These are phyloP conservation scores for Diaporthe sp. DNA, from an alignment of 2,329 filamentous ascomycete species.

Conservation along the genomic window DNA sequence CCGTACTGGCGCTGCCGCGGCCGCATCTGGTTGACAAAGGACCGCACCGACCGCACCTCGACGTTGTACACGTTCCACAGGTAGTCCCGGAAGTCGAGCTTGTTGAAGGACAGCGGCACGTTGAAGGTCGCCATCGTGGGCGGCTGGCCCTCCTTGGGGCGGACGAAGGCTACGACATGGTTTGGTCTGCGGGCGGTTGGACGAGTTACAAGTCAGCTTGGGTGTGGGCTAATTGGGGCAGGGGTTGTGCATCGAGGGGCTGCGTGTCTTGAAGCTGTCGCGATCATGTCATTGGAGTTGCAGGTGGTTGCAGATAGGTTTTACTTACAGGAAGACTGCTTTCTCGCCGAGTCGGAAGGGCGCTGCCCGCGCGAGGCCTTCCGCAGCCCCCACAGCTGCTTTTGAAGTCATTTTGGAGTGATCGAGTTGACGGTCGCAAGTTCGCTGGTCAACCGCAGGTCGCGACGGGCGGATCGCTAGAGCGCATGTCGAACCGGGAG, in stretches of 20 bases:
- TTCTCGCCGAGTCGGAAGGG: slow-evolving; percentile 66
- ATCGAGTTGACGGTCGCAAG: slow-evolving; percentile 1
- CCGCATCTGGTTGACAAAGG: slow-evolving; percentile 80
- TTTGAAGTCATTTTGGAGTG: slow-evolving; percentile 34
- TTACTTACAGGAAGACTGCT: slow-evolving; percentile 68
- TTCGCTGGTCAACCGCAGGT: slow-evolving; percentile 27
- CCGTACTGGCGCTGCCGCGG: slow-evolving; percentile 67
- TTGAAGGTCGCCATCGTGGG: slow-evolving; percentile 90
- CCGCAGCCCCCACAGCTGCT: slow-evolving; percentile 51
- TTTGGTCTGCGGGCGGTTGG: slow-evolving; percentile 72
- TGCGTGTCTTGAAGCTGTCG: neutral
- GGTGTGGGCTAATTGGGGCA: neutral
- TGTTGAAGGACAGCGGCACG: slow-evolving; percentile 93
- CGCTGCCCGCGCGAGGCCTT: slow-evolving; percentile 54
- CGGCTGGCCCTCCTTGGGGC: slow-evolving; percentile 76
- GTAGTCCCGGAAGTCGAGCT: slow-evolving; percentile 96
- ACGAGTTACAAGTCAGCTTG: neutral
- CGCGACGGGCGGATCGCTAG: neutral
- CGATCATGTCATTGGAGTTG: neutral
- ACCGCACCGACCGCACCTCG: slow-evolving; percentile 79
- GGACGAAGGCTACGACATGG: slow-evolving; percentile 84
- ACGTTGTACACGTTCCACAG: slow-evolving; percentile 89
- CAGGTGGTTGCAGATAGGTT: neutral
- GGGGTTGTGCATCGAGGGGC: neutral
- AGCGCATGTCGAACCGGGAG: slow-evolving; percentile 15